Percentiles rank a stretch among this genome's conserved stretches.
Evolutionary conservation across 345 rosid species (phyloP).

Genomic region (Citrus trifoliata): DNA sequence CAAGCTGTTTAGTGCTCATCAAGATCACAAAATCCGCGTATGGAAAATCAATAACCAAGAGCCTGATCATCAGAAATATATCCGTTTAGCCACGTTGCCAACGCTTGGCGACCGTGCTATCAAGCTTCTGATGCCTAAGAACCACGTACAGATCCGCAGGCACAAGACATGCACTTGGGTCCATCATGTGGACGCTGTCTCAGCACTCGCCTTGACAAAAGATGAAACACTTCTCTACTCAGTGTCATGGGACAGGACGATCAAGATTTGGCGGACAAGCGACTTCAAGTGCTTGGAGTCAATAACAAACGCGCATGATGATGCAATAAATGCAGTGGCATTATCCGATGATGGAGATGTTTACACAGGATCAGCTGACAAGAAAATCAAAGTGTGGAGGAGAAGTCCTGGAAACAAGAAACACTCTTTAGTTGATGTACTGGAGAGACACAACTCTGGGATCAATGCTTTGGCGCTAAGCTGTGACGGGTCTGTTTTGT

Average conservation of each 20-base stretch:
- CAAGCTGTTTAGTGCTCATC: conserved; percentile 88
- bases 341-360: conserved; percentile 54
- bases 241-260: conserved; percentile 90
- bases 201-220: conserved; percentile 66
- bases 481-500: conserved; percentile 45
- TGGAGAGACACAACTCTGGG: conserved; percentile 73
- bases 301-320: conserved; percentile 74
- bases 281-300: conserved; percentile 90
- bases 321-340: conserved; percentile 79
- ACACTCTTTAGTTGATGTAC: conserved; percentile 46
- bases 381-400: conserved; percentile 78
- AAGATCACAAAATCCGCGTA: conserved; percentile 90
- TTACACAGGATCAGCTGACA: conserved; percentile 89
- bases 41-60: conserved; percentile 64
- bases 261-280: conserved; percentile 77
- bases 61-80: conserved; percentile 39
- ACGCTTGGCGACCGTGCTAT: conserved; percentile 70
- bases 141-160: conserved; percentile 67
- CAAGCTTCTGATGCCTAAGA: conserved; percentile 54
- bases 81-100: conserved; percentile 77
- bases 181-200: conserved; percentile 79
- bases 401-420: conserved; percentile 42
- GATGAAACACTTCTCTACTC: conserved; percentile 76
- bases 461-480: conserved; percentile 78
- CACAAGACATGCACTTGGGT: conserved; percentile 85